Conservation (phyloP, 2,329 filamentous ascomycete genomes). For the Truncatella angustata region DNA sequence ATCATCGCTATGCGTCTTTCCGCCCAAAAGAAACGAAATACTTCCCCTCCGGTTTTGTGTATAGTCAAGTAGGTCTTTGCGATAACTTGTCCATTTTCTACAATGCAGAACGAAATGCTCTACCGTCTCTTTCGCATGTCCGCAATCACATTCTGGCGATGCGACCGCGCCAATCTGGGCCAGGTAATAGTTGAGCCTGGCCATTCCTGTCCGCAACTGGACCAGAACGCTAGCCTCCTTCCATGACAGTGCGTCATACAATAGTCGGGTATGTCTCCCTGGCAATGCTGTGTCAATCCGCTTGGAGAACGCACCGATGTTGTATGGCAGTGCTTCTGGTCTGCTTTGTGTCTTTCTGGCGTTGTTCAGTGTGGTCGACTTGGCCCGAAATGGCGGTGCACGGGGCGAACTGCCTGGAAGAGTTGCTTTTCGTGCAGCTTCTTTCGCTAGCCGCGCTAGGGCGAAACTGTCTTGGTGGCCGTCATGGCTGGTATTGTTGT, state of each 20-base stretch:
- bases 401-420: neutral
- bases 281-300: slow-evolving; percentile 6
- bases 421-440: neutral
- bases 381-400: neutral
- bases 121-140: neutral
- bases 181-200: slow-evolving; percentile 3
- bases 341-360: neutral
- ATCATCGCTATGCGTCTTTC: neutral
- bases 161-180: neutral
- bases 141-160: neutral
- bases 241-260: slow-evolving; percentile 4
- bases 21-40: neutral
- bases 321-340: neutral
- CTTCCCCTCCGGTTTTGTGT: neutral
- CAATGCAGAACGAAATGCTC: neutral
- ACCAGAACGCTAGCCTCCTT: neutral
- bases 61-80: neutral
- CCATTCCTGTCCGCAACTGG: slow-evolving; percentile 4
- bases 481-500: neutral
- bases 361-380: slow-evolving; percentile 7
- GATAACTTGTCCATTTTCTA: neutral
- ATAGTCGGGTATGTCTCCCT: slow-evolving; percentile 1
- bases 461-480: neutral
- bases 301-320: slow-evolving; percentile 2
- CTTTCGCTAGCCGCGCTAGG: neutral